A percentile compares a stretch with the other conserved stretches of the same genome.
These are phyloP conservation scores for Camillea tinctor DNA, from an alignment of 2,329 filamentous ascomycete genomes.

Conservation along the genomic window DNA sequence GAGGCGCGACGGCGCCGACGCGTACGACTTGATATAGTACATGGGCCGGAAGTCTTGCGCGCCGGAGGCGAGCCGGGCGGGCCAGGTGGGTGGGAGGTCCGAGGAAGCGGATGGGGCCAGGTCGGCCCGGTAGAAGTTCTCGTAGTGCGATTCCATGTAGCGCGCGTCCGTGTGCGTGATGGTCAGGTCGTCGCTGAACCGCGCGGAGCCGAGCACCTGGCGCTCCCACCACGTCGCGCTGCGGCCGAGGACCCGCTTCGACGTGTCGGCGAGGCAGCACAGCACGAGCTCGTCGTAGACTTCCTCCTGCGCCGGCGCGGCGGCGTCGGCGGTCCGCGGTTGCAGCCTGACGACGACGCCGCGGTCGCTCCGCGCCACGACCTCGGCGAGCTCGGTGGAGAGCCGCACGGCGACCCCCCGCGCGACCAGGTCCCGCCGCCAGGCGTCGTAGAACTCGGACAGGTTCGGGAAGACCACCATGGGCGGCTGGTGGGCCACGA, in stretches of 20 bases:
- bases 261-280: constrained; percentile 63
- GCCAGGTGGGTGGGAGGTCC: too few relatives aligned
- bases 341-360: constrained; percentile 48
- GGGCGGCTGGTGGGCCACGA: constrained; percentile 48
- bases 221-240: constrained; percentile 61
- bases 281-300: constrained; percentile 66
- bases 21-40: constrained; percentile 56
- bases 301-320: constrained; percentile 48
- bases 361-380: constrained; percentile 46
- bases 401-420: constrained; percentile 52
- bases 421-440: constrained; percentile 47
- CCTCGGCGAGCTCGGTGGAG: constrained; percentile 50
- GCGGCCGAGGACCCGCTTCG: constrained; percentile 58
- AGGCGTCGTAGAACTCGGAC: constrained; percentile 52
- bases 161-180: constrained; percentile 64
- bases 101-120: constrained; percentile 36
- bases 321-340: constrained; percentile 36
- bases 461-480: constrained; percentile 60
- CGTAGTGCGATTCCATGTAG: constrained; percentile 69
- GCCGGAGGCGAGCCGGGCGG: constrained; percentile 40
- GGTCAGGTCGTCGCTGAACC: constrained; percentile 69
- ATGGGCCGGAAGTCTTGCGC: constrained; percentile 48
- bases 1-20: constrained; percentile 46
- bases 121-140: constrained; percentile 54
- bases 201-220: constrained; percentile 67